Evolutionary conservation across 2,329 filamentous ascomycete genomes (phyloP), one percentile per base, ranked within the genome.

Genomic region (Basipetospora sp.): DNA sequence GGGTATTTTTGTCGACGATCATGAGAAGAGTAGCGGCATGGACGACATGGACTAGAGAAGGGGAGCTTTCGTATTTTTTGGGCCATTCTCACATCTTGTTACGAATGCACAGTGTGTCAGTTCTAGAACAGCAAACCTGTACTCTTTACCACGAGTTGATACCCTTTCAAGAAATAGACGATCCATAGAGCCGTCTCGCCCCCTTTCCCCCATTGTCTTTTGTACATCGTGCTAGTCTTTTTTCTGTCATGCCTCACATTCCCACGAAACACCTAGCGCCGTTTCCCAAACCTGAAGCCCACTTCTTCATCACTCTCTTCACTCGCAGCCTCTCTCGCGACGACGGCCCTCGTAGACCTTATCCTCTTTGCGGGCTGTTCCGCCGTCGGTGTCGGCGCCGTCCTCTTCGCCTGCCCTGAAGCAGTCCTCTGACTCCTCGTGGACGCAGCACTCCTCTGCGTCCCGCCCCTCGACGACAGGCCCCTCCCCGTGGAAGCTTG

Each of bases 31-130:
- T 31, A 61, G 53, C 14, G 54, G 55, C 18, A 71, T 76, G 69
- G 72, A 77, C 26, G 60, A 69, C 47, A 75, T 78, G 73, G 74
- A 79, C 48, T 75, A 54, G 49, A 41, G 32, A n/a, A n/a, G n/a
- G n/a, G n/a, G n/a, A n/a, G n/a, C n/a, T n/a, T n/a, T n/a, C n/a
- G n/a, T n/a, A n/a, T n/a, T n/a, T n/a, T n/a, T n/a, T n/a, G n/a
- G n/a, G n/a, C n/a, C n/a, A n/a, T n/a, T n/a, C n/a, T n/a, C n/a
- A n/a, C n/a, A n/a, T n/a, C n/a, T n/a, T n/a, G n/a, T n/a, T n/a
- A n/a, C n/a, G n/a, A 6, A 25, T 25, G 22, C 11, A 25, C 22
- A 25, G 22, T 25, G 6, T 25, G 6, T 25, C 22, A 25, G n/a
- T n/a, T n/a, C n/a, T n/a, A n/a, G n/a, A n/a, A n/a, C n/a, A n/a